phyloP scores from a whole-genome alignment of 345 rosid genomes.

The Citrus australasica region DNA sequence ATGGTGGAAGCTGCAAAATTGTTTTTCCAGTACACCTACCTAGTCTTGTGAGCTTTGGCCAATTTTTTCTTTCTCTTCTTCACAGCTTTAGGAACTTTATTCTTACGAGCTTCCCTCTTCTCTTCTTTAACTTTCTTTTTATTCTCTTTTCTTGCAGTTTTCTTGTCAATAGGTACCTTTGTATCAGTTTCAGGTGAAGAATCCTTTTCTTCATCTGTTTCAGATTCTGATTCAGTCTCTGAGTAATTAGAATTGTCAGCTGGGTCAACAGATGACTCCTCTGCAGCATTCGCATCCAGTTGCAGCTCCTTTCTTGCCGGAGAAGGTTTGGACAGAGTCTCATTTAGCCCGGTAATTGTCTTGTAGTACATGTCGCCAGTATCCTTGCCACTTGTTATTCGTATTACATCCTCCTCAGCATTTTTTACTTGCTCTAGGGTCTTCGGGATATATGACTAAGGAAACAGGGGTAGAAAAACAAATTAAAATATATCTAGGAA shows the following conservation, averaged over 20 bases:
- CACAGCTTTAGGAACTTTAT: slow-evolving; percentile 75
- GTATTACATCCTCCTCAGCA: slow-evolving; percentile 69
- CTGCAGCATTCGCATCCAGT: slow-evolving; percentile 20
- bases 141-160: slow-evolving; percentile 87
- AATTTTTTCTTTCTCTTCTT: slow-evolving; percentile 90
- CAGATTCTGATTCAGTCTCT: slow-evolving; percentile 22
- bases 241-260: slow-evolving; percentile 9
- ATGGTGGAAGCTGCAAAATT: not conserved
- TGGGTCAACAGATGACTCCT: slow-evolving; percentile 9
- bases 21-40: slow-evolving; percentile 26
- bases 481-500: not conserved
- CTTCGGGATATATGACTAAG: slow-evolving; percentile 82
- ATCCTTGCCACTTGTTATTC: slow-evolving; percentile 71
- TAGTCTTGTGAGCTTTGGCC: slow-evolving; percentile 65
- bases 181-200: slow-evolving; percentile 17
- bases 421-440: slow-evolving; percentile 73
- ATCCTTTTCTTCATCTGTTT: slow-evolving; percentile 29
- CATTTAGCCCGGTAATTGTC: slow-evolving; percentile 82
- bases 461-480: not conserved
- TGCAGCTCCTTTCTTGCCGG: slow-evolving; percentile 9
- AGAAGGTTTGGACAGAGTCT: slow-evolving; percentile 47
- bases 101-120: slow-evolving; percentile 86
- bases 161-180: slow-evolving; percentile 46
- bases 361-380: slow-evolving; percentile 71
- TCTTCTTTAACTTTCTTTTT: slow-evolving; percentile 98